These are phyloP conservation scores for Isochrysis galbana DNA, from an alignment of 78 protist species.

Conservation along the genomic window DNA sequence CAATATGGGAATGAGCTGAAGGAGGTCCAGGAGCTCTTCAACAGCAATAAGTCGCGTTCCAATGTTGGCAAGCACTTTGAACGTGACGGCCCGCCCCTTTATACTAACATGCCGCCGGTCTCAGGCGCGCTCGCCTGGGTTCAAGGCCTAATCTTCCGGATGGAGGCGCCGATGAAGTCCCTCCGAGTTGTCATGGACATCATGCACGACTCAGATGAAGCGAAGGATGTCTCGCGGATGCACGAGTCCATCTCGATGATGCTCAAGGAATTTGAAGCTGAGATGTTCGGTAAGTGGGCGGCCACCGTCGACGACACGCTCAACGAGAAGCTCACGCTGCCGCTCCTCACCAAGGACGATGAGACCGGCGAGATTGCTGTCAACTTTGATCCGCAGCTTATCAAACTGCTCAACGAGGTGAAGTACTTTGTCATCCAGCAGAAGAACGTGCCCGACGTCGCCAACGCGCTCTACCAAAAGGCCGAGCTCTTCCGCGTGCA, in stretches of 20 bases:
- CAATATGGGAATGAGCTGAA: conserved; percentile 46
- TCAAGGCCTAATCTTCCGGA: conserved; percentile 46
- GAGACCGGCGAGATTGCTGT: conserved; percentile 42
- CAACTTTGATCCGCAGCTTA: conserved; percentile 71
- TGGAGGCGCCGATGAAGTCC: conserved; percentile 46
- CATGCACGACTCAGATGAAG: neutral
- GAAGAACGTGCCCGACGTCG: conserved; percentile 43
- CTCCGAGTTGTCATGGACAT: neutral
- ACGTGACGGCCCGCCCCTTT: conserved; percentile 54
- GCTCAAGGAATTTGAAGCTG: conserved; percentile 3
- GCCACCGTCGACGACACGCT: neutral
- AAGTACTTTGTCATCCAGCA: conserved; percentile 50
- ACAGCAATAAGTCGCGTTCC: too few relatives aligned
- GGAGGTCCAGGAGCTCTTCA: conserved; percentile 58
- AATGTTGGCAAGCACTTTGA: conserved; percentile 16
- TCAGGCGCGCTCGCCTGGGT: conserved; percentile 67
- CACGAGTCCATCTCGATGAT: too few relatives aligned
- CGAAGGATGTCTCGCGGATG: neutral
- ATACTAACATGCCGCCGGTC: conserved; percentile 64
- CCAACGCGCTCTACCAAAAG: conserved; percentile 30
- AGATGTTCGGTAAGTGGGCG: neutral
- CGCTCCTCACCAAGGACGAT: neutral
- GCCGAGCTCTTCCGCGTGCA: conserved; percentile 49
- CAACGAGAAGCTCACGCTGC: conserved; percentile 36
- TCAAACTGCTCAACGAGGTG: conserved; percentile 59